These are phyloP conservation scores for Phytophthora ohioensis DNA, from an alignment of 352 stramenopile genomes.

Conservation along the genomic window DNA sequence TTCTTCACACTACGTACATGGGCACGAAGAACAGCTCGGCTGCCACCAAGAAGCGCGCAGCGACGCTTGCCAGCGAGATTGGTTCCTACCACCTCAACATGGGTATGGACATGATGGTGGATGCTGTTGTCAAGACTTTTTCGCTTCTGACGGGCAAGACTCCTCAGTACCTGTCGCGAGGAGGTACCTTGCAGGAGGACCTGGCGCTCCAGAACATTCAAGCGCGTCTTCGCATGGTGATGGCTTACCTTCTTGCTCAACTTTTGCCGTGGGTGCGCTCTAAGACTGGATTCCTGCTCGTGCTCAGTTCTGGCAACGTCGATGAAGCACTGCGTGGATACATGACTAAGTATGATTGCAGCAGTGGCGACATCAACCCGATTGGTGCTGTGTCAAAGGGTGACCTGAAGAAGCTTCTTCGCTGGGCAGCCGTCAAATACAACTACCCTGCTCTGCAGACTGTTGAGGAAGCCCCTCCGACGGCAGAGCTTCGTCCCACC, in stretches of 20 bases:
- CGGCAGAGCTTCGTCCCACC: constrained; percentile 96
- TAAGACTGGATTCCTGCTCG: constrained; percentile 96
- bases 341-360: constrained; percentile 99
- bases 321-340: constrained; percentile 98
- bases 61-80: constrained; percentile 91
- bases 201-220: constrained; percentile 99
- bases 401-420: constrained; percentile 97
- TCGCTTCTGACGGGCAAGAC: constrained; percentile 87
- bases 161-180: constrained; percentile 89
- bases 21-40: constrained; percentile 96
- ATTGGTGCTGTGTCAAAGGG: constrained; percentile 97
- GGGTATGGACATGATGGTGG: constrained; percentile 96
- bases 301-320: constrained; percentile 98
- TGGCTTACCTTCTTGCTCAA: constrained; percentile 97
- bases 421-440: constrained; percentile 92
- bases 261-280: constrained; percentile 98
- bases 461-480: constrained; percentile 95
- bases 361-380: constrained; percentile 98
- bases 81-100: constrained; percentile 96
- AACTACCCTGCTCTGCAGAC: constrained; percentile 92
- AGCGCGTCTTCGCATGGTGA: constrained; percentile 98
- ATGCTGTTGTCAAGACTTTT: constrained; percentile 86
- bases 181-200: constrained; percentile 94
- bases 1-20: constrained; percentile 99
- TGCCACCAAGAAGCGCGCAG: constrained; percentile 92